Conservation (phyloP, 2,329 filamentous ascomycete species). For the Neurospora sp. region DNA sequence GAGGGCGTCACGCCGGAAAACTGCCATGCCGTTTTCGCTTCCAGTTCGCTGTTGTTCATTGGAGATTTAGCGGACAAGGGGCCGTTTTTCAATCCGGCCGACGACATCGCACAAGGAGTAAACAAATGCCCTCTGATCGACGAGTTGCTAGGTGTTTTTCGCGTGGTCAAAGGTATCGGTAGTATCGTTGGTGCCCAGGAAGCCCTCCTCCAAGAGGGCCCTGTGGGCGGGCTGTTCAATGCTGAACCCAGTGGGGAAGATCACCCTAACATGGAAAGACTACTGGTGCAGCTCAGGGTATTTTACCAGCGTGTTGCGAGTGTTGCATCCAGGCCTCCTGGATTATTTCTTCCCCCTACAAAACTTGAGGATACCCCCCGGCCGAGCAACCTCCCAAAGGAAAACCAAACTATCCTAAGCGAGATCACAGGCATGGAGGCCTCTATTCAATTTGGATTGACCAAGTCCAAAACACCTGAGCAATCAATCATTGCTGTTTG, state of each 20-base stretch:
- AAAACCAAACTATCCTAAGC: slow-evolving; percentile 4
- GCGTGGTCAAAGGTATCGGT: slow-evolving; percentile 15
- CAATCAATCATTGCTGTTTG: slow-evolving; percentile 14
- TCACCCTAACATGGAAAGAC: slow-evolving; percentile 4
- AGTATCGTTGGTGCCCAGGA: slow-evolving; percentile 12
- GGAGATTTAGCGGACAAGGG: slow-evolving; percentile 9
- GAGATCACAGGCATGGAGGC: slow-evolving; percentile 5
- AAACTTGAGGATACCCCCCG: not conserved
- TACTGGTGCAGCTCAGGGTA: slow-evolving; percentile 6
- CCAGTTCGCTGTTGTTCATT: slow-evolving; percentile 15
- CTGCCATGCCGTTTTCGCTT: slow-evolving; percentile 15
- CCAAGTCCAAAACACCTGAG: slow-evolving; percentile 6
- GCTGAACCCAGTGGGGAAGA: not conserved
- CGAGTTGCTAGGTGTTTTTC: slow-evolving; percentile 13
- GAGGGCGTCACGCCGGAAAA: slow-evolving; percentile 13
- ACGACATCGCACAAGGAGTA: not conserved
- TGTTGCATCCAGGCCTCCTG: not conserved
- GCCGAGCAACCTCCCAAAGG: not conserved
- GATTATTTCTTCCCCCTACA: not conserved
- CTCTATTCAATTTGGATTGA: slow-evolving; percentile 5
- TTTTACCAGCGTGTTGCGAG: not conserved
- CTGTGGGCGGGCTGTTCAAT: slow-evolving; percentile 11
- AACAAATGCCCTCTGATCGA: slow-evolving; percentile 6
- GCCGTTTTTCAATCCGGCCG: slow-evolving; percentile 5
- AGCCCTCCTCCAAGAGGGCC: slow-evolving; percentile 8